These are phyloP conservation scores for Zygosaccharomyces pseudorouxii DNA, from an alignment of 805 yeast genomes.

Conservation along the genomic window DNA sequence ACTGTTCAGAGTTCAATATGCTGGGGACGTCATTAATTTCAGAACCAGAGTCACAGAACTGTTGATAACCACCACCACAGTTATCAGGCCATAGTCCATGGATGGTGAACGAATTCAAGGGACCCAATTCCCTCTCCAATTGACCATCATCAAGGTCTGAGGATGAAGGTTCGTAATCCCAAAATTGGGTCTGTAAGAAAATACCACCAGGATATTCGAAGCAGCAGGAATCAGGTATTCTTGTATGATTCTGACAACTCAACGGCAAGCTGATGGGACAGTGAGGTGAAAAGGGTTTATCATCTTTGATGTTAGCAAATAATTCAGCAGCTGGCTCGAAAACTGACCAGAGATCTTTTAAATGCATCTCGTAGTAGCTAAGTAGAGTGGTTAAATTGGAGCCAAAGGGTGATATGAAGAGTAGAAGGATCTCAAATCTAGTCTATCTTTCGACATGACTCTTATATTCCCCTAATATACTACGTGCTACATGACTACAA, in stretches of 20 bases:
- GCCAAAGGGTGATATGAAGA: background rate
- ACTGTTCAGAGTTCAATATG: slow-evolving; percentile 37
- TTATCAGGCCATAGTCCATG: slow-evolving; percentile 90
- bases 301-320: slow-evolving; percentile 76
- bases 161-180: slow-evolving; percentile 74
- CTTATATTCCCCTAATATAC: background rate
- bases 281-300: slow-evolving; percentile 10
- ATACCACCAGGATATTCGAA: slow-evolving; percentile 85
- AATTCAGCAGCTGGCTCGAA: slow-evolving; percentile 98
- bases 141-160: slow-evolving; percentile 21
- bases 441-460: too few species aligned
- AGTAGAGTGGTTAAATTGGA: background rate
- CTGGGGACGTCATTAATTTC: slow-evolving; percentile 48
- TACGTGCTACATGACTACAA: slow-evolving; percentile 4
- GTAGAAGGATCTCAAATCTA: background rate
- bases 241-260: slow-evolving; percentile 55
- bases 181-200: slow-evolving; percentile 80
- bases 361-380: slow-evolving; percentile 2
- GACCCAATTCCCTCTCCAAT: slow-evolving; percentile 46
- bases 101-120: slow-evolving; percentile 64
- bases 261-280: slow-evolving; percentile 60
- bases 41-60: slow-evolving; percentile 65
- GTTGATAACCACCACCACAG: slow-evolving; percentile 78
- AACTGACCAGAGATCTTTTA: slow-evolving; percentile 45
- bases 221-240: slow-evolving; percentile 64